These are phyloP conservation scores for Leptographium lundbergii DNA, from an alignment of 2,329 filamentous ascomycete genomes.

Conservation along the genomic window DNA sequence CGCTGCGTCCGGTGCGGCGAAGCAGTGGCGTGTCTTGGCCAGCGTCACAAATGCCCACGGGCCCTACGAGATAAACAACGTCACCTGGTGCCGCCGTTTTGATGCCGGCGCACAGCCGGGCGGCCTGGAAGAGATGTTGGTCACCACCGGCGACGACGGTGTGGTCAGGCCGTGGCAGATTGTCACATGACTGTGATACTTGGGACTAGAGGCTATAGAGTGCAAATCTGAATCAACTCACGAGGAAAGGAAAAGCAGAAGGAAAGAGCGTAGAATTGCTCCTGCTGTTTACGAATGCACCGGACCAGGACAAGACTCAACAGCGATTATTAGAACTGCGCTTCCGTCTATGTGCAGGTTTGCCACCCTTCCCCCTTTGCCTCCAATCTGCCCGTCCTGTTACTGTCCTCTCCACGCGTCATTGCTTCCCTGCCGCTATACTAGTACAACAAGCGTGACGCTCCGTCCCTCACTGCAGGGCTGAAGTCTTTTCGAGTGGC, in stretches of 20 bases:
- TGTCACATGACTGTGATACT: not conserved
- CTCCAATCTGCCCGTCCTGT: not conserved
- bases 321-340: not conserved
- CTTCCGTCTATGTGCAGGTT: not conserved
- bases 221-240: too few species aligned
- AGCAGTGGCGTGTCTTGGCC: slow-evolving; percentile 58
- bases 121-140: slow-evolving; percentile 64
- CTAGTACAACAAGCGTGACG: not conserved
- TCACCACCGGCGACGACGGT: slow-evolving; percentile 89
- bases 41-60: slow-evolving; percentile 67
- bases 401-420: not conserved
- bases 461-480: not conserved
- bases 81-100: slow-evolving; percentile 71
- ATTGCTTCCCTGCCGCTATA: not conserved
- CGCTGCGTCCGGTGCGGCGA: not conserved
- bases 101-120: slow-evolving; percentile 47
- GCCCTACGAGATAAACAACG: slow-evolving; percentile 88
- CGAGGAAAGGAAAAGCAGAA: too few species aligned
- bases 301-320: not conserved
- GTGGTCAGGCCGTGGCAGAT: slow-evolving; percentile 68
- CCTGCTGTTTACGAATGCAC: not conserved
- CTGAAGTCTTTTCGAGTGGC: not conserved
- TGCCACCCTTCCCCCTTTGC: not conserved
- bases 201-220: not conserved
- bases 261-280: too few species aligned